Conservation (phyloP, 2,329 filamentous ascomycete genomes). For the Aureobasidium leucospermi region DNA sequence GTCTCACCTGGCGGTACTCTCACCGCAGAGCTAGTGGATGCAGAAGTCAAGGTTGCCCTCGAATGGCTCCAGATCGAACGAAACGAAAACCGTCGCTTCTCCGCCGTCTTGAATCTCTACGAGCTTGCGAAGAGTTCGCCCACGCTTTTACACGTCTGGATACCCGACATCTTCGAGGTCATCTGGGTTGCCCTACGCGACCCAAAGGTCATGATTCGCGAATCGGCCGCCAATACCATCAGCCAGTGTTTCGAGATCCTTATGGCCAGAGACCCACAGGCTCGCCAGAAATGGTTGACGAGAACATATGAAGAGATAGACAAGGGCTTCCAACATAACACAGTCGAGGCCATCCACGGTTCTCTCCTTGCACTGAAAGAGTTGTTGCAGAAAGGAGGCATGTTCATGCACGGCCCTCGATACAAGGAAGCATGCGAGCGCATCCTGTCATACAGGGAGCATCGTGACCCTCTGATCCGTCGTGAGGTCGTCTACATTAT, state of each 20-base stretch:
- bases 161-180: slow-evolving; percentile 89
- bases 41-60: slow-evolving; percentile 89
- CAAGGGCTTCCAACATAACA: slow-evolving; percentile 68
- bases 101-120: slow-evolving; percentile 81
- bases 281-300: slow-evolving; percentile 80
- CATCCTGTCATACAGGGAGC: slow-evolving; percentile 85
- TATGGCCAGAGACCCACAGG: slow-evolving; percentile 78
- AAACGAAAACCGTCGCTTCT: slow-evolving; percentile 87
- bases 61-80: slow-evolving; percentile 96
- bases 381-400: slow-evolving; percentile 85
- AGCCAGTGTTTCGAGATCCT: slow-evolving; percentile 96
- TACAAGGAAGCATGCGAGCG: slow-evolving; percentile 91
- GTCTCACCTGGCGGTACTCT: slow-evolving; percentile 88
- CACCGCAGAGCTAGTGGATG: slow-evolving; percentile 92
- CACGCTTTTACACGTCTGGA: slow-evolving; percentile 91
- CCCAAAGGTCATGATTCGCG: slow-evolving; percentile 80
- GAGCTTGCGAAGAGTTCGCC: slow-evolving; percentile 90
- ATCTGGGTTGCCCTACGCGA: slow-evolving; percentile 94
- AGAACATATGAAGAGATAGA: slow-evolving; percentile 85
- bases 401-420: slow-evolving; percentile 92
- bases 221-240: slow-evolving; percentile 85
- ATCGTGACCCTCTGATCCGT: slow-evolving; percentile 78
- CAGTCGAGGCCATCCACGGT: slow-evolving; percentile 86
- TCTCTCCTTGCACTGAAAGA: slow-evolving; percentile 89
- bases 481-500: slow-evolving; percentile 87